Conservation (phyloP, 2,329 filamentous ascomycete species). For the Apiospora hydei region DNA sequence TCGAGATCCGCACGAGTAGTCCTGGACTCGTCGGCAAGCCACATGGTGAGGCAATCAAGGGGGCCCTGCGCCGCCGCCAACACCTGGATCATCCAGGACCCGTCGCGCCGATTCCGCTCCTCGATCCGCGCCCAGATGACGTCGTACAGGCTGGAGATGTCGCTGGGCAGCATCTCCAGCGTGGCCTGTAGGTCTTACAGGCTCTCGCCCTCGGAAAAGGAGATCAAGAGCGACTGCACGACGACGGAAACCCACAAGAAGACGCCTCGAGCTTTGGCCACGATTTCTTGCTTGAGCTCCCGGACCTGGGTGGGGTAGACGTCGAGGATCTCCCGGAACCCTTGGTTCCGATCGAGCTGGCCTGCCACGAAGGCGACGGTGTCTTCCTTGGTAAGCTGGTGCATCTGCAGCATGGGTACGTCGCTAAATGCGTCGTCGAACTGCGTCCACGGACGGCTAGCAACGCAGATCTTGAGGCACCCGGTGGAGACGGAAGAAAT, state of each 20-base stretch:
- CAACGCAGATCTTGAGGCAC: background rate
- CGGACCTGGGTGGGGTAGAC: background rate
- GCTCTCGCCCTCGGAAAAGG: background rate
- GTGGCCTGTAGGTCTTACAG: background rate
- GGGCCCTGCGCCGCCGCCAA: background rate
- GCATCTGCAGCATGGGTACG: background rate
- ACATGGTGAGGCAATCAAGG: background rate
- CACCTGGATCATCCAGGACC: background rate
- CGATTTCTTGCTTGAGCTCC: background rate
- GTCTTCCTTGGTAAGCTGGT: background rate
- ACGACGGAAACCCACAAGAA: background rate
- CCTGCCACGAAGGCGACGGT: background rate
- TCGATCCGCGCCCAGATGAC: background rate
- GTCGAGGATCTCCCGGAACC: background rate
- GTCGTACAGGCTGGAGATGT: background rate
- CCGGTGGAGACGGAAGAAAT: background rate
- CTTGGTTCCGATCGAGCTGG: background rate
- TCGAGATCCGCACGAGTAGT: background rate
- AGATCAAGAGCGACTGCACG: background rate
- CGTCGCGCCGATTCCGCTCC: background rate
- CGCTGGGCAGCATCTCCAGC: background rate
- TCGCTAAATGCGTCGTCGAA: background rate
- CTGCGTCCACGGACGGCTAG: background rate
- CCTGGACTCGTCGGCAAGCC: background rate
- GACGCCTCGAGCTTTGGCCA: background rate